These are phyloP conservation scores for Colletotrichum godetiae DNA, from an alignment of 2,329 filamentous ascomycete genomes.

Conservation along the genomic window DNA sequence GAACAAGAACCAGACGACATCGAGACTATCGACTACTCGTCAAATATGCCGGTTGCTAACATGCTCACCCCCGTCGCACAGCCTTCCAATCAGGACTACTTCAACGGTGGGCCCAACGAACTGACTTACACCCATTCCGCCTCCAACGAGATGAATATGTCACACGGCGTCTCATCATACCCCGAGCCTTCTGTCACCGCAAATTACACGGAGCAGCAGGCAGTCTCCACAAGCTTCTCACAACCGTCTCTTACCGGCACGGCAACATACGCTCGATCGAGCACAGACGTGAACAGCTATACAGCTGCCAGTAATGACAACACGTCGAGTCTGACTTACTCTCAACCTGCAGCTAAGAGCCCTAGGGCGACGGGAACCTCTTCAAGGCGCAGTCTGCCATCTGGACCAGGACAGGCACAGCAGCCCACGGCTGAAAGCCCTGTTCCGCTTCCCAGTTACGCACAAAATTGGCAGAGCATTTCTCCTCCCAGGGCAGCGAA, in stretches of 20 bases:
- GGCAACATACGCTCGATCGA: conserved; percentile 7
- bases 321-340: neutral
- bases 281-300: conserved; percentile 2
- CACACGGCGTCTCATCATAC: conserved; percentile 12
- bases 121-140: conserved; percentile 40
- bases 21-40: conserved; percentile 33
- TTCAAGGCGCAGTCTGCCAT: conserved; percentile 30
- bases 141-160: conserved; percentile 8
- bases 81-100: conserved; percentile 42
- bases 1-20: conserved; percentile 32
- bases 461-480: conserved; percentile 20
- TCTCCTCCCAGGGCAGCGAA: conserved; percentile 17
- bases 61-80: conserved; percentile 40
- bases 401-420: conserved; percentile 15
- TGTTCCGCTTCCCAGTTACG: neutral
- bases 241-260: conserved; percentile 4
- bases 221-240: neutral
- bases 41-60: conserved; percentile 42
- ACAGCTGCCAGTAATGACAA: neutral
- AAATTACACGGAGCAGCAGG: conserved; percentile 22
- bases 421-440: conserved; percentile 7
- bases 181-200: conserved; percentile 14
- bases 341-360: conserved; percentile 8
- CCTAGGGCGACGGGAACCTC: neutral
- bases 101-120: conserved; percentile 41